A percentile compares a stretch with the other conserved stretches of the same genome.
Evolutionary conservation across 208 protist genomes (phyloP).

Genomic region (Leishmania tarentolae): DNA sequence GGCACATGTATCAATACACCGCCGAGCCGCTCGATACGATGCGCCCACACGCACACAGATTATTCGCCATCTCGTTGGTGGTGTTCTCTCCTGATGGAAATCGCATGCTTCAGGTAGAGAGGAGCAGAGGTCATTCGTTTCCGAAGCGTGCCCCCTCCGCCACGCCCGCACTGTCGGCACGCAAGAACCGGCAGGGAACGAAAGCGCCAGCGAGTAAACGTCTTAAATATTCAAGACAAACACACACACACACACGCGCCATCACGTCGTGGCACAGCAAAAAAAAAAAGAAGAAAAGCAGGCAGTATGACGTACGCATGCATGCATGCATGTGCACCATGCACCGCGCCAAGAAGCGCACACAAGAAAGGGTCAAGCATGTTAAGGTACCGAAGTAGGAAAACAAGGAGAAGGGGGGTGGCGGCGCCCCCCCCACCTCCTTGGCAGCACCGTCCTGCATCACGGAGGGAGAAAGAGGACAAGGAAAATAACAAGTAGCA

Average conservation of each 20-base stretch:
- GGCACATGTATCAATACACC: neutral
- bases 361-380: neutral
- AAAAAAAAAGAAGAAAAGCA: neutral
- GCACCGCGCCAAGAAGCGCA: neutral
- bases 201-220: neutral
- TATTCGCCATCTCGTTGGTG: neutral
- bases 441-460: neutral
- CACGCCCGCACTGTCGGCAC: neutral
- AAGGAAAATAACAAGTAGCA: neutral
- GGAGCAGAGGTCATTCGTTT: neutral
- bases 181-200: neutral
- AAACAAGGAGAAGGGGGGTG: neutral
- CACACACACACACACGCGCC: neutral
- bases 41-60: neutral
- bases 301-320: too few species aligned
- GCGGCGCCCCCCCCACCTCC: neutral
- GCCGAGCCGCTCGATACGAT: neutral
- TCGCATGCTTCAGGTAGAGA: neutral
- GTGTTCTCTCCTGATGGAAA: neutral
- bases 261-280: neutral
- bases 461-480: too few species aligned
- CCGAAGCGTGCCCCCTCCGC: neutral
- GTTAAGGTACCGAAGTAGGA: neutral
- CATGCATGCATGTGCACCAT: too few species aligned
- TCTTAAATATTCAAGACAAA: neutral